Base-by-base conservation (phyloP, 306 rosid species). In the Gastrolobium bilobum region DNA sequence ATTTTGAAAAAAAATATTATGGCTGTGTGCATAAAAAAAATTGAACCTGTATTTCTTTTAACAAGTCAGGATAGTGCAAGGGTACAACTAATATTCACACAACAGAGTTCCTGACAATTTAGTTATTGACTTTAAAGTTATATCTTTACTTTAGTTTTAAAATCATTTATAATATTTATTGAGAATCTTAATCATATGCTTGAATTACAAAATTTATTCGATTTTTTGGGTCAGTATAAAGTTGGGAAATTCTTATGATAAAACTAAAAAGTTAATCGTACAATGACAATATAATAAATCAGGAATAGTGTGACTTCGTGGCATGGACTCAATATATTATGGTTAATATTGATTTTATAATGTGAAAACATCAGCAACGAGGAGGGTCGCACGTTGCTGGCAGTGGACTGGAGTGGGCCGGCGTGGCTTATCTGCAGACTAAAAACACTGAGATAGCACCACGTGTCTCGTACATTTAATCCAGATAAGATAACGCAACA, bases 331-430 rank as follows among this genome's bases (percentile, higher is more conserved):
- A 20, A 56, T 39, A 20, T 56, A 56, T 42, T 38, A n/a, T 56
- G 30, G 38, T 20, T 38, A 33, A 20, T 57, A 33, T 59, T 43
- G 2, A 50, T 50, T 54, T 7, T 56, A 4, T 20, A 51, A 20
- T 7, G 34, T 7, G 35, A 26, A 81, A 69, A 53, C 57, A 71
- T 53, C n/a, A 77, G 62, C 7, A 63, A 61, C 13, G 56, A 70
- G 79, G 79, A 35, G 63, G 86, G 64, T 62, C 1, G 82, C 79
- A 82, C 78, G 82, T 76, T 70, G 85, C 20, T 82, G 60, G 69
- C 69, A 20, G 68, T 43, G 69, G 8, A 58, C 6, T 31, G 40
- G 37, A 14, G 78, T 64, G 64, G 84, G 81, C 59, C 72, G 59
- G 77, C 73, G 34, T 29, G 65, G 46, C 39, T 31, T 51, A 48